Evolutionary conservation across 495 filamentous ascomycete species (phyloP).

Genomic region (Tuber calosporum): DNA sequence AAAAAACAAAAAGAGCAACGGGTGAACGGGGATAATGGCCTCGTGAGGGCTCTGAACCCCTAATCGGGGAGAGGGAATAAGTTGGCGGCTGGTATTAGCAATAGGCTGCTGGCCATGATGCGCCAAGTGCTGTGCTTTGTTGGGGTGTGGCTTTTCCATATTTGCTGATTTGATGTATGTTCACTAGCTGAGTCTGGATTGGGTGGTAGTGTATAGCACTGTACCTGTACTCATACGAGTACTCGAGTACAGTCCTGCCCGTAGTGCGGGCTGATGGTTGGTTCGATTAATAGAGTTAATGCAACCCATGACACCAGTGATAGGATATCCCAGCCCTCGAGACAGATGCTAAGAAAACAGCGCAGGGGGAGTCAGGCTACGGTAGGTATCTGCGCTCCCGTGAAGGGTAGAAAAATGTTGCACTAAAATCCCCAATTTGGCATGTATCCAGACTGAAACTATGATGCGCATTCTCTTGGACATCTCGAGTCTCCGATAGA

Average conservation of each 20-base stretch:
- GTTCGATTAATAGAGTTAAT: conserved; percentile 3
- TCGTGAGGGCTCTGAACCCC: neutral
- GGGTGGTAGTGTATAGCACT: neutral
- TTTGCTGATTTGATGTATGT: neutral
- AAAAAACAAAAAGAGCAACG: conserved; percentile 16
- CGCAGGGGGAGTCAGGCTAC: neutral
- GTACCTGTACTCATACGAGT: neutral
- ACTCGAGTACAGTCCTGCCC: neutral
- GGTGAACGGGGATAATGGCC: conserved; percentile 12
- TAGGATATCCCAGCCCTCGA: neutral
- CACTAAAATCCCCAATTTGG: neutral
- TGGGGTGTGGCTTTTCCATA: neutral
- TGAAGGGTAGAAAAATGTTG: neutral
- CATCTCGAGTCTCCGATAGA: neutral
- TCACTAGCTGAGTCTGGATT: neutral
- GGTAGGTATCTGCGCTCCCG: neutral
- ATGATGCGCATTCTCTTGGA: neutral
- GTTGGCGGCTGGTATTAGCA: neutral
- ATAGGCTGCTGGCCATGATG: neutral
- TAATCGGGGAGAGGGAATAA: neutral
- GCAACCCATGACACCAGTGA: neutral
- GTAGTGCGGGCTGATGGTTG: neutral
- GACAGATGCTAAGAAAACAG: neutral
- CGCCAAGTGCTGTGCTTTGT: neutral
- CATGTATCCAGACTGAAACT: neutral